Conservation (phyloP, 2,329 filamentous ascomycete species). For the Neonectria punicea region DNA sequence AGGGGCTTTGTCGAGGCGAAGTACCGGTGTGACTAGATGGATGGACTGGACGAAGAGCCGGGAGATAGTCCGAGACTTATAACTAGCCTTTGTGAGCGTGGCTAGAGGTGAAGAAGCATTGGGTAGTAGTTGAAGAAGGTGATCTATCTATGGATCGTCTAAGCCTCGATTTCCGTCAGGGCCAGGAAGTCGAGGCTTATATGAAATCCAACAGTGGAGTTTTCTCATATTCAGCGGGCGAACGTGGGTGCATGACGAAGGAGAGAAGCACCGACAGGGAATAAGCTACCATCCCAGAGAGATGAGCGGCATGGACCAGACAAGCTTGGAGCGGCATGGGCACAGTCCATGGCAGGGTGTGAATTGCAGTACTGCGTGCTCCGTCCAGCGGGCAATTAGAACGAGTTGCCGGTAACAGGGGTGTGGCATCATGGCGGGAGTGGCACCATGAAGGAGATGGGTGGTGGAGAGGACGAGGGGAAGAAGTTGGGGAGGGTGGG, state of each 20-base stretch:
- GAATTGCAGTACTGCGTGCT: constrained; percentile 36
- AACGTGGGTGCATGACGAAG: constrained; percentile 43
- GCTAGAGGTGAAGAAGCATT: constrained; percentile 36
- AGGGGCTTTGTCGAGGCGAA: constrained; percentile 35
- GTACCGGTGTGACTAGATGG: constrained; percentile 24
- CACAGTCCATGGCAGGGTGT: constrained; percentile 40
- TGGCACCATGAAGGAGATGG: constrained; percentile 41
- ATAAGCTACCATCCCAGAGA: constrained; percentile 39
- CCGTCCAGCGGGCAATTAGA: constrained; percentile 41
- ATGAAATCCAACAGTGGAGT: constrained; percentile 44
- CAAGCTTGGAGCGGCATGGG: constrained; percentile 28
- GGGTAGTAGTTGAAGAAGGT: constrained; percentile 35
- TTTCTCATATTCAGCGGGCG: constrained; percentile 34
- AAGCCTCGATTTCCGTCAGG: constrained; percentile 44
- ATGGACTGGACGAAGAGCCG: constrained; percentile 32
- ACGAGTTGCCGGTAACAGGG: constrained; percentile 36
- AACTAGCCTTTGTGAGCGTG: constrained; percentile 36
- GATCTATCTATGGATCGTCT: constrained; percentile 47
- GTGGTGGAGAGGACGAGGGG: constrained; percentile 25
- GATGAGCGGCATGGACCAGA: constrained; percentile 41
- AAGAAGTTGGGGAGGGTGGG: constrained; percentile 25
- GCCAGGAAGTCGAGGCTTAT: constrained; percentile 46
- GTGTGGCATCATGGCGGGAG: constrained; percentile 39
- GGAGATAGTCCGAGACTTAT: constrained; percentile 34
- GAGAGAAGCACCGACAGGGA: constrained; percentile 42